Base-by-base conservation (phyloP, 2,329 filamentous ascomycete species). In the Myriosclerotinia curreyana region DNA sequence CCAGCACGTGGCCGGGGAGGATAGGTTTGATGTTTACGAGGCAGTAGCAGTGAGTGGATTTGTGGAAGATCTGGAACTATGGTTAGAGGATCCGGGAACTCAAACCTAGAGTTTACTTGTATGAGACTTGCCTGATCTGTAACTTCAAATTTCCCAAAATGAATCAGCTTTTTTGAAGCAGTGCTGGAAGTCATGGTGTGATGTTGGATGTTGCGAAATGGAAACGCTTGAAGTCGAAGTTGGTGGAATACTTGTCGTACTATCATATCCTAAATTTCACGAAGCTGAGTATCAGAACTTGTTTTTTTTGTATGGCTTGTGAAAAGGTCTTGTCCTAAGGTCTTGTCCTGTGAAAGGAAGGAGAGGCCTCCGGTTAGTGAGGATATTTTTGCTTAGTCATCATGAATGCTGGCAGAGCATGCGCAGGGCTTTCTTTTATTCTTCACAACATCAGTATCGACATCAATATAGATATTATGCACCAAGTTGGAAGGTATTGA, bases 11-110 rank as follows among this genome's bases (percentile, higher is more conserved):
- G 64, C 95, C 95, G 0, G 93, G 92, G 1, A 97, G 83, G 46
- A 99, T 85, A 31, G 95, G 95, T 78, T 96, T 97, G 75, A 98
- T 86, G 79, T 99, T 99, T 65, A 98, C 93, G 67, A 98, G 82
- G 62, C 91, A 92, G 79, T 92, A 97, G 70, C 88, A 91, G 72
- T 89, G 82, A 0, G 84, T 82, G 1, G 93, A 96, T 69, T 82
- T 81, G 77, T 96, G 85, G 80, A 98, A 98, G 79, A 97, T 91
- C 90, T 97, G 70, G 59, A 36, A 48, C 48, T 52, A 38, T 31
- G 17, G 25, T 66, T 51, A 59, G 28, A 11, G 1, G 4, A 9
- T 9, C 12, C 51, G 9, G n/a, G 25, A 7, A 8, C 22, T 4
- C 0, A 3, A 11, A 15, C 22, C n/a, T 46, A 36, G 48, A 15